These are phyloP conservation scores for Wallemia mellicola DNA, from an alignment of 1,284 basidiomycete species.

Conservation along the genomic window DNA sequence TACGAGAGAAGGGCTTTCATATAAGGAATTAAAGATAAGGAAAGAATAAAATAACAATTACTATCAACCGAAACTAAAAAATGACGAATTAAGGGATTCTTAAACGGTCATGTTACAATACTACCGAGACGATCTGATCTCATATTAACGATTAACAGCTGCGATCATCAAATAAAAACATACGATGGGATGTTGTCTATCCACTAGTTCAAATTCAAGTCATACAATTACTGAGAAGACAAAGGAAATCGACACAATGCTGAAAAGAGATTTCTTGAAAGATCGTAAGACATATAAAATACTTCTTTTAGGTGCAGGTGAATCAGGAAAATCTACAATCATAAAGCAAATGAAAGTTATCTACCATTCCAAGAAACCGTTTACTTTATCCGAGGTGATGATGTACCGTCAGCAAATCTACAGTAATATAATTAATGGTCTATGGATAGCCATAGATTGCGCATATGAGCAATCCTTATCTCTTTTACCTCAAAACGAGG, in stretches of 20 bases:
- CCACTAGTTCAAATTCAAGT: neutral
- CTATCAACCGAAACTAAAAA: too few relatives aligned
- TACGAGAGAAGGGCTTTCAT: too few relatives aligned
- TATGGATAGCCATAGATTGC: neutral
- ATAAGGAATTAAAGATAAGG: too few relatives aligned
- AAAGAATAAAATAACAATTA: too few relatives aligned
- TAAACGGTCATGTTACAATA: too few relatives aligned
- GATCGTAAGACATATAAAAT: constrained; percentile 7
- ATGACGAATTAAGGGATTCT: too few relatives aligned
- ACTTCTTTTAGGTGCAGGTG: constrained; percentile 65
- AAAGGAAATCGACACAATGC: neutral
- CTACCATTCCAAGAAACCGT: neutral
- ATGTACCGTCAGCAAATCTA: neutral
- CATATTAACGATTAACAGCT: neutral
- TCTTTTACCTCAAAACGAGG: neutral
- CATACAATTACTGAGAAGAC: neutral
- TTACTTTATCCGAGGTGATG: neutral
- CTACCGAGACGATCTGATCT: too few relatives aligned
- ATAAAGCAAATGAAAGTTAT: constrained; percentile 15
- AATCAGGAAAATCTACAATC: constrained; percentile 74
- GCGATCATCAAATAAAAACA: neutral
- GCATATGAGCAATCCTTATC: neutral
- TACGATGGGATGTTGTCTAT: neutral
- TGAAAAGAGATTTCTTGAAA: neutral
- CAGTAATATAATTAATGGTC: neutral